Base-by-base conservation (phyloP, 2,329 filamentous ascomycete genomes). In the Mycogone perniciosa region DNA sequence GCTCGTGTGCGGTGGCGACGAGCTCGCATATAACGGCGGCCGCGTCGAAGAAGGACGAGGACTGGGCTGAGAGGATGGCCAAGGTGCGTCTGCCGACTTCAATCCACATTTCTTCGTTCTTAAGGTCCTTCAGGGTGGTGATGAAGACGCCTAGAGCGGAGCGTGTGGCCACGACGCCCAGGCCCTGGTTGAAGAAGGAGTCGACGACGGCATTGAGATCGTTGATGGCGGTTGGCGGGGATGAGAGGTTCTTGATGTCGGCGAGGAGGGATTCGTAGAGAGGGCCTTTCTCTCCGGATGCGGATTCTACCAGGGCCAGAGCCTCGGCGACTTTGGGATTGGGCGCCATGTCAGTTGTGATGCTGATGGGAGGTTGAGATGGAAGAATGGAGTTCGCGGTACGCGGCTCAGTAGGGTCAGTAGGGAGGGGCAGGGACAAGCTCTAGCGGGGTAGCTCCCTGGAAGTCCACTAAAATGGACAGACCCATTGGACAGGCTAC, bases 1-100 rank as follows among this genome's bases (percentile, higher is more conserved):
- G 72, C 70, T 97, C 90, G 71, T 93, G 86, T 9, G 89, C 89
- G 53, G 87, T 82, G 20, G 92, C 91, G 13, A 96, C 77, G 48
- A 90, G 80, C 63, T 92, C 84, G 57, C 90, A 87, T 48, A 96
- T 76, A 41, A 81, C 75, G 5, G 86, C 88, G 60, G 87, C 83
- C 67, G 95, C 89, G 67, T 97, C 91, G 68, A 93, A 84, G 62
- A 89, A 93, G 31, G 65, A 86, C 70, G 69, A 85, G 30, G 65
- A 81, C 72, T 67, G 86, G 69, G 65, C 77, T 67, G 71, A 63
- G 46, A 96, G 78, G 40, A 82, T 74, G 46, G 76, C 71, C 39
- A 95, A 78, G n/a, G 88, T 80, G 64, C 86, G 82, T 61, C 81
- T 77, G 60, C 88, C 90, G 43, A 90, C 86, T 57, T 84, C 80